Conservation (phyloP, 352 stramenopile species). For the Phytopythium helicoides region DNA sequence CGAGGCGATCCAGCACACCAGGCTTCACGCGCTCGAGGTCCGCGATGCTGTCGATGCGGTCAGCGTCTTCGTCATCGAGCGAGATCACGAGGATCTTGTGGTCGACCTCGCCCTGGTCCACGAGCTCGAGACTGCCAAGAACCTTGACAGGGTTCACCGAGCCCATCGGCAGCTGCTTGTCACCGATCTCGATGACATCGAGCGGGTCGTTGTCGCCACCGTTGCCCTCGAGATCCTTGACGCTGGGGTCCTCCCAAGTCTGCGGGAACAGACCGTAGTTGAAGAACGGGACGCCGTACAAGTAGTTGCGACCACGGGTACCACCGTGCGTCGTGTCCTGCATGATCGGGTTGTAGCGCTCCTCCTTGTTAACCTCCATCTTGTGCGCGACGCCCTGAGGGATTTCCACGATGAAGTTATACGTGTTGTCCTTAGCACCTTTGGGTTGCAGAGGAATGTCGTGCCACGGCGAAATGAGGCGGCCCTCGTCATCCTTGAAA, state of each 20-base stretch:
- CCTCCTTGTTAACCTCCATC: constrained; percentile 98
- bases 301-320: constrained; percentile 93
- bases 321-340: constrained; percentile 98
- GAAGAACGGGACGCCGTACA: constrained; percentile 97
- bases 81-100: constrained; percentile 98
- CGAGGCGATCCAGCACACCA: constrained; percentile 83
- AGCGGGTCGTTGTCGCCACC: constrained; percentile 98
- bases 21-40: constrained; percentile 93
- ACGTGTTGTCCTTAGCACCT: constrained; percentile 41
- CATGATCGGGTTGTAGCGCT: constrained; percentile 96
- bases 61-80: constrained; percentile 82
- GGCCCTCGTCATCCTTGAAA: constrained; percentile 64
- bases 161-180: constrained; percentile 90
- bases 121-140: constrained; percentile 96
- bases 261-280: constrained; percentile 99
- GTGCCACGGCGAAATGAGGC: constrained; percentile 96
- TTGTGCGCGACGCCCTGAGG: constrained; percentile 97
- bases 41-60: constrained; percentile 80
- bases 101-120: constrained; percentile 98
- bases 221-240: constrained; percentile 84
- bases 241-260: constrained; percentile 97
- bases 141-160: constrained; percentile 96
- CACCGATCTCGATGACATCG: constrained; percentile 98
- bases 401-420: constrained; percentile 99
- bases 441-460: constrained; percentile 92